Conservation (phyloP, 2,329 filamentous ascomycete species). For the Fonsecaea nubica region DNA sequence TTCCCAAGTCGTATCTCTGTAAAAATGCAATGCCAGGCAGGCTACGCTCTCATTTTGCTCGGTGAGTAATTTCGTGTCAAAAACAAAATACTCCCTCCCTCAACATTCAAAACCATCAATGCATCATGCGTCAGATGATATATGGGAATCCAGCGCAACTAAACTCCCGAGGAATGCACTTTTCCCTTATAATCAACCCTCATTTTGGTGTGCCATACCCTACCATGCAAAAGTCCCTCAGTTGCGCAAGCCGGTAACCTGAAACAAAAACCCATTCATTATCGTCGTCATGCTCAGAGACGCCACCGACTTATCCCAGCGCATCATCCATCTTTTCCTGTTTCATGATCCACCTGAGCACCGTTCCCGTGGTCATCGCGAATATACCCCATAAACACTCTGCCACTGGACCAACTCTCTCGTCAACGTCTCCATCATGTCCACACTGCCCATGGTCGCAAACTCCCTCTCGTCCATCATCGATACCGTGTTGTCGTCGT, state of each 20-base stretch:
- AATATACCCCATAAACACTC: conserved; percentile 67
- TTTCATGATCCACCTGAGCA: conserved; percentile 3
- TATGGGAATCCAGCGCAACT: neutral
- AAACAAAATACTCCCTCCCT: neutral
- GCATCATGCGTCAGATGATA: neutral
- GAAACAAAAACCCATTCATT: neutral
- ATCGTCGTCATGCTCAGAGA: conserved; percentile 11
- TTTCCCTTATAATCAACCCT: neutral
- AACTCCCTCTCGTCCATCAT: conserved; percentile 62
- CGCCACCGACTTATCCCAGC: neutral
- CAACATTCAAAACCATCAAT: neutral
- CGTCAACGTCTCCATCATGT: conserved; percentile 90
- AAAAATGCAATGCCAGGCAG: too few species aligned
- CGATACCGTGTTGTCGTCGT: conserved; percentile 35
- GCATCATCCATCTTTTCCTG: neutral
- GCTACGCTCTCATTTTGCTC: too few species aligned
- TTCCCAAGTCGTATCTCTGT: neutral
- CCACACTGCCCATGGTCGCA: conserved; percentile 75
- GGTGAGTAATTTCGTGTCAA: neutral
- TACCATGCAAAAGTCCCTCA: neutral
- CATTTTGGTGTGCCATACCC: neutral
- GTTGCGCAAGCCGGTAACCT: neutral
- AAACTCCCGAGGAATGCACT: neutral
- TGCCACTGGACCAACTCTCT: conserved; percentile 85
- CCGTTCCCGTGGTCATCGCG: conserved; percentile 24